Evolutionary conservation across 371 early-diverging fungal species (phyloP).

Genomic region (Mucor irregularis): DNA sequence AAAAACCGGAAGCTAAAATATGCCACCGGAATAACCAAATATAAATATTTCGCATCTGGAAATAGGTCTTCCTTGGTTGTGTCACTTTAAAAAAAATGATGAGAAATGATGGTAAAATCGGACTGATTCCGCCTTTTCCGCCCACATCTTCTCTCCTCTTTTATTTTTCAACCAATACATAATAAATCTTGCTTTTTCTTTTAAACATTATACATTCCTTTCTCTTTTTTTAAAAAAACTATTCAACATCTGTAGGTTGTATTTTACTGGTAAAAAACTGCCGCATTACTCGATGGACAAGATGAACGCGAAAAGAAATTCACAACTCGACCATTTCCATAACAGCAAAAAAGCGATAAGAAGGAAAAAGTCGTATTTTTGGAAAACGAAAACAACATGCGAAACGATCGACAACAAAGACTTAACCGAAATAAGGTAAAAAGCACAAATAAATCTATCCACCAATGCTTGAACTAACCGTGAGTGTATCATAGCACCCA

Average conservation of each 20-base stretch:
- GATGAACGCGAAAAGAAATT: neutral
- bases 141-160: neutral
- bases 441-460: slow-evolving; percentile 1
- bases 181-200: neutral
- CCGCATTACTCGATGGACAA: no score
- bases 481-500: neutral
- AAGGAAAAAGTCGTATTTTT: slow-evolving; percentile 1
- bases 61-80: neutral
- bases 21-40: slow-evolving; percentile 6
- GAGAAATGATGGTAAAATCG: slow-evolving; percentile 1
- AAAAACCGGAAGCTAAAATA: slow-evolving; percentile 5
- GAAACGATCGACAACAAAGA: slow-evolving; percentile 4
- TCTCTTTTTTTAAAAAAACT: neutral
- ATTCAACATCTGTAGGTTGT: no score
- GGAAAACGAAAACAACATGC: no score
- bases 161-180: neutral
- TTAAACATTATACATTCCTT: no score
- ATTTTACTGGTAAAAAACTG: no score
- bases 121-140: slow-evolving; percentile 13
- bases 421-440: slow-evolving; percentile 10
- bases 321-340: no score
- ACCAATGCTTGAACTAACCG: neutral
- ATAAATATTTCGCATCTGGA: neutral
- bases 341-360: neutral
- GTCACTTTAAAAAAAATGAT: neutral